Conservation (phyloP, 140 eudicot species). For the Bidens hawaiensis region DNA sequence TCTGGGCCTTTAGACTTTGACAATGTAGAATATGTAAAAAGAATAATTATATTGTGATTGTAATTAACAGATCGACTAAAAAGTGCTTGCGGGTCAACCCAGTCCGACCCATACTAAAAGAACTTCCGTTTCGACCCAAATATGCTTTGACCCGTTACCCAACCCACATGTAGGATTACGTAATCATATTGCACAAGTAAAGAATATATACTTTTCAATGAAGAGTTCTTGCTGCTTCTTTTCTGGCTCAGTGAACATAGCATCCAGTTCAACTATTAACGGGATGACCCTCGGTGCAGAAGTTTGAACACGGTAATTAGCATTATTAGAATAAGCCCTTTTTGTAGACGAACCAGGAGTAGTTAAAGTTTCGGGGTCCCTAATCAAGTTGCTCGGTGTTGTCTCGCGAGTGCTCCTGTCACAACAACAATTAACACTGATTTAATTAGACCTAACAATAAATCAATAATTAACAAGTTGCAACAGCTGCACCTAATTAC, state of each 20-base stretch:
- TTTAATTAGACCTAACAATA: not conserved
- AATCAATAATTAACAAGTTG: too few relatives aligned
- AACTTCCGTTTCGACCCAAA: not conserved
- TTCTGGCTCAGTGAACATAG: constrained; percentile 55
- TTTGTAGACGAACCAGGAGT: constrained; percentile 52
- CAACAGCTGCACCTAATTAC: constrained; percentile 29
- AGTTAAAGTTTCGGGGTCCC: constrained; percentile 38
- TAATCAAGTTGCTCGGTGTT: constrained; percentile 69
- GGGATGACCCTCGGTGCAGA: constrained; percentile 38
- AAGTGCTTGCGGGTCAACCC: too few relatives aligned
- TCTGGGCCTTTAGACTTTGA: too few relatives aligned
- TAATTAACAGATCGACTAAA: too few relatives aligned
- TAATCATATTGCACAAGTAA: not conserved
- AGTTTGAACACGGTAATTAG: constrained; percentile 28
- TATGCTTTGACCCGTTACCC: not conserved
- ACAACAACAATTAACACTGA: not conserved
- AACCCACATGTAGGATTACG: not conserved
- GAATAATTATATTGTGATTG: too few relatives aligned
- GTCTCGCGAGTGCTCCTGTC: constrained; percentile 64
- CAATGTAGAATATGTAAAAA: too few relatives aligned
- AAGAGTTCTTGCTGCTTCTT: constrained; percentile 54
- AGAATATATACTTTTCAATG: constrained; percentile 48
- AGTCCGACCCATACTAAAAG: not conserved
- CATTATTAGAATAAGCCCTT: constrained; percentile 30
- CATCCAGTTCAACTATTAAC: constrained; percentile 51